Evolutionary conservation across 2,329 filamentous ascomycete species (phyloP).

Genomic region (Biscogniauxia marginata): DNA sequence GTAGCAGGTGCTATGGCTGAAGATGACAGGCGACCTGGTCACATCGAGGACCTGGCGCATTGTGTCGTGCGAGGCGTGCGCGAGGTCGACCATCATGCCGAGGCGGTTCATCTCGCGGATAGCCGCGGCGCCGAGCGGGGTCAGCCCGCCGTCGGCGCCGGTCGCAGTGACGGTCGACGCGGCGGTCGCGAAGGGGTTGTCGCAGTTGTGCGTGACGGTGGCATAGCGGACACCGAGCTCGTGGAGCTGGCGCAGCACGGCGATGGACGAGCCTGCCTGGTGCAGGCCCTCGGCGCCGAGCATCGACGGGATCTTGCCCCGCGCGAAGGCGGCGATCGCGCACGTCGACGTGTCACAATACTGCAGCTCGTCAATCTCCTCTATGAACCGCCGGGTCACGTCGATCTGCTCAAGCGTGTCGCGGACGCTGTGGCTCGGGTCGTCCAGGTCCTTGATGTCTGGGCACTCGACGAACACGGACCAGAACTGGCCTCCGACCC

Average conservation of each 20-base stretch:
- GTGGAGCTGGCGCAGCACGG: constrained; percentile 58
- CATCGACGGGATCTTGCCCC: constrained; percentile 51
- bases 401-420: constrained; percentile 63
- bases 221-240: constrained; percentile 62
- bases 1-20: constrained; percentile 62
- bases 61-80: constrained; percentile 60
- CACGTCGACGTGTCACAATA: constrained; percentile 13
- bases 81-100: constrained; percentile 66
- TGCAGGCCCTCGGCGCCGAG: constrained; percentile 64
- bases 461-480: constrained; percentile 67
- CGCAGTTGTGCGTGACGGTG: constrained; percentile 68
- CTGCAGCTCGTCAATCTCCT: constrained; percentile 34
- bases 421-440: constrained; percentile 59
- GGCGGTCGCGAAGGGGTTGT: constrained; percentile 57
- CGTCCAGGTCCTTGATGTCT: constrained; percentile 43
- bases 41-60: constrained; percentile 59
- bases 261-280: constrained; percentile 59
- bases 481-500: constrained; percentile 67
- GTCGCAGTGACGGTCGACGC: constrained; percentile 14
- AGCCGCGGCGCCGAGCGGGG: constrained; percentile 50
- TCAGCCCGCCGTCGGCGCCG: constrained; percentile 46
- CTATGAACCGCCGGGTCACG: constrained; percentile 54
- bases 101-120: constrained; percentile 66
- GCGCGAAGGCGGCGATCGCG: constrained; percentile 31
- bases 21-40: constrained; percentile 58